Evolutionary conservation across 2,329 filamentous ascomycete genomes (phyloP).

Genomic region (Byssochlamys sp.): DNA sequence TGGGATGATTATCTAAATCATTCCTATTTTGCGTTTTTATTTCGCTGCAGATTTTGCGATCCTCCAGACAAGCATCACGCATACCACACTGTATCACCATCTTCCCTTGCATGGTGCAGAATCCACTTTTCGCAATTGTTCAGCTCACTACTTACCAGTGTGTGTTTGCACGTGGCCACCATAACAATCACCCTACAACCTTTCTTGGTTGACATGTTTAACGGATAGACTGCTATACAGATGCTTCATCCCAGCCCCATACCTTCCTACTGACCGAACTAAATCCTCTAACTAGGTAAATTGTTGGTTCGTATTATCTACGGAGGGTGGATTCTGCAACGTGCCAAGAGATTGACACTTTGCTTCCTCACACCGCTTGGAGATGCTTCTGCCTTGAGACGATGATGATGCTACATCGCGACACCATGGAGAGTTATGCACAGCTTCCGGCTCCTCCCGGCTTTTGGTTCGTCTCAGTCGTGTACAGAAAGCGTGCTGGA

Average conservation of each 20-base stretch:
- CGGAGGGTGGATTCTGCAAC: neutral
- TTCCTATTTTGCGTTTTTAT: neutral
- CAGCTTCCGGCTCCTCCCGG: neutral
- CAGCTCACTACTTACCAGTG: neutral
- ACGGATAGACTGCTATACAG: too few species aligned
- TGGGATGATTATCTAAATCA: neutral
- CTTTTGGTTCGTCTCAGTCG: neutral
- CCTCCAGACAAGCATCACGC: neutral
- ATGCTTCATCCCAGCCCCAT: too few species aligned
- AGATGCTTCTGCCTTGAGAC: neutral
- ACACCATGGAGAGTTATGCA: neutral
- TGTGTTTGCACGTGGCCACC: neutral
- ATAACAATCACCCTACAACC: neutral
- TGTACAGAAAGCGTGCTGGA: neutral
- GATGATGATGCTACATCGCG: neutral
- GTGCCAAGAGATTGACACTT: neutral
- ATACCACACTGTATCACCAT: neutral
- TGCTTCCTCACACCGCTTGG: neutral
- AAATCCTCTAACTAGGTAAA: neutral
- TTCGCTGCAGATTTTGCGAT: neutral
- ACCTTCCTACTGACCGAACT: too few species aligned
- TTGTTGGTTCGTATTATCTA: neutral
- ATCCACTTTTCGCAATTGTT: neutral
- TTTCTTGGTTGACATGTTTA: neutral
- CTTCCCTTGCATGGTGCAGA: neutral